Conservation (phyloP, 164 flowering plant genomes). For the Kingdonia uniflora region DNA sequence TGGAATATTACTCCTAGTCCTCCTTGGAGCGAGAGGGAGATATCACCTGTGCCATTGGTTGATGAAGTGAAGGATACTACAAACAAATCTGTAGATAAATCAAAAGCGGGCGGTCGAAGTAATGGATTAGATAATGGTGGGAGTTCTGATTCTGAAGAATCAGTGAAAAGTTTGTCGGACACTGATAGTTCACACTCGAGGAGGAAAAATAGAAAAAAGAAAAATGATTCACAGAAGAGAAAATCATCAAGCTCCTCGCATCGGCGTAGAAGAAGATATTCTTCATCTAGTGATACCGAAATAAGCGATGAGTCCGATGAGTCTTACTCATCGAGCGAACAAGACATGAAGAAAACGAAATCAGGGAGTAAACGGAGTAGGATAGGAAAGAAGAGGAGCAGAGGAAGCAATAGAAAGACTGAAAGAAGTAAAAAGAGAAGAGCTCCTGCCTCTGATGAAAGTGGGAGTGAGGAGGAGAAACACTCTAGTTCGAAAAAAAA, state of each 20-base stretch:
- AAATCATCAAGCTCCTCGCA: slow-evolving; percentile 26
- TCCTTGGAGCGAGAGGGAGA: slow-evolving; percentile 37
- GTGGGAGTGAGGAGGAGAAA: slow-evolving; percentile 24
- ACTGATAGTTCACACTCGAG: slow-evolving; percentile 26
- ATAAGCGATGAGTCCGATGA: slow-evolving; percentile 23
- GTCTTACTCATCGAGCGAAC: slow-evolving; percentile 14
- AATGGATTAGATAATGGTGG: neutral
- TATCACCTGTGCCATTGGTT: slow-evolving; percentile 16
- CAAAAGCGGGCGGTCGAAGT: slow-evolving; percentile 6
- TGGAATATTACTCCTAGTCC: slow-evolving; percentile 90
- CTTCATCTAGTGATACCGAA: slow-evolving; percentile 20
- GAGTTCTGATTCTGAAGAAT: slow-evolving; percentile 18
- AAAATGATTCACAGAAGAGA: slow-evolving; percentile 15
- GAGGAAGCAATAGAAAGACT: slow-evolving; percentile 16
- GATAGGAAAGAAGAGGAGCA: slow-evolving; percentile 21
- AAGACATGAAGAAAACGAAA: slow-evolving; percentile 11
- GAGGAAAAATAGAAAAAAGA: slow-evolving; percentile 12
- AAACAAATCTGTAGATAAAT: neutral
- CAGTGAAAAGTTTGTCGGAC: slow-evolving; percentile 14
- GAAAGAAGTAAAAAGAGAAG: slow-evolving; percentile 23
- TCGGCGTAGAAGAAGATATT: slow-evolving; percentile 20
- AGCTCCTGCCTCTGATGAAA: slow-evolving; percentile 27
- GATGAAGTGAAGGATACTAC: slow-evolving; percentile 19
- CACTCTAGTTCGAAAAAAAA: slow-evolving; percentile 19
- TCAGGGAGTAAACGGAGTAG: slow-evolving; percentile 11